Evolutionary conservation across 768 basidiomycete species (phyloP).

Genomic region (Pulveroboletus frians): DNA sequence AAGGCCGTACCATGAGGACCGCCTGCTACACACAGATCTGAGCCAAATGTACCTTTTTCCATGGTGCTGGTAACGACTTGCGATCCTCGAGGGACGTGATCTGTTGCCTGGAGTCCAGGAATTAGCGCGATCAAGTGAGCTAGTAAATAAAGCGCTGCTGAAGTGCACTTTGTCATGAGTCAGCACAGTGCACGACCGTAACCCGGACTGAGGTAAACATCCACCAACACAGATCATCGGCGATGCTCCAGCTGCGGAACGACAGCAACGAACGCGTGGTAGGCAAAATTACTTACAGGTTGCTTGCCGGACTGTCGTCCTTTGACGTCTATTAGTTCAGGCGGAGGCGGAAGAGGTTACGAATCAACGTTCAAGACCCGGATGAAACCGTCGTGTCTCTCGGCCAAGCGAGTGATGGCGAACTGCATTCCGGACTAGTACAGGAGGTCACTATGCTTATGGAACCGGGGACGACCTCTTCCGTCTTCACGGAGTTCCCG

Average conservation of each 20-base stretch:
- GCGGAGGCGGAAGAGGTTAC: conserved; percentile 24
- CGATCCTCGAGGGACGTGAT: too few species aligned
- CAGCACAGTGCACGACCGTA: too few species aligned
- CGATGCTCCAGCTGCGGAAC: conserved; percentile 6
- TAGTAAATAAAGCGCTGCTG: too few species aligned
- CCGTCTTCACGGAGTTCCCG: neutral
- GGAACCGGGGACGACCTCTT: conserved; percentile 5
- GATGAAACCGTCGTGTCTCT: neutral
- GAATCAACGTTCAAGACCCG: neutral
- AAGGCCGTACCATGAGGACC: conserved; percentile 1
- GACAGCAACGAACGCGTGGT: conserved; percentile 24
- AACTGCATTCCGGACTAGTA: conserved; percentile 3
- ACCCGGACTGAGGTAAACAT: neutral
- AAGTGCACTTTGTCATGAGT: too few species aligned
- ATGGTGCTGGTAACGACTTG: too few species aligned
- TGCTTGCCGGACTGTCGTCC: neutral
- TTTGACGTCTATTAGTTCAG: conserved; percentile 15
- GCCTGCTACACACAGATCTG: too few species aligned
- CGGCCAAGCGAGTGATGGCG: neutral
- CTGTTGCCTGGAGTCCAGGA: too few species aligned
- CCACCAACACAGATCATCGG: too few species aligned
- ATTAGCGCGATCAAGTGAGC: too few species aligned
- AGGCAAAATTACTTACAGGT: neutral
- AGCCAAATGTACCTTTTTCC: too few species aligned
- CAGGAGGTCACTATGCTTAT: conserved; percentile 18